Conservation (phyloP, 805 yeast species). For the Suhomyces faveliae region DNA sequence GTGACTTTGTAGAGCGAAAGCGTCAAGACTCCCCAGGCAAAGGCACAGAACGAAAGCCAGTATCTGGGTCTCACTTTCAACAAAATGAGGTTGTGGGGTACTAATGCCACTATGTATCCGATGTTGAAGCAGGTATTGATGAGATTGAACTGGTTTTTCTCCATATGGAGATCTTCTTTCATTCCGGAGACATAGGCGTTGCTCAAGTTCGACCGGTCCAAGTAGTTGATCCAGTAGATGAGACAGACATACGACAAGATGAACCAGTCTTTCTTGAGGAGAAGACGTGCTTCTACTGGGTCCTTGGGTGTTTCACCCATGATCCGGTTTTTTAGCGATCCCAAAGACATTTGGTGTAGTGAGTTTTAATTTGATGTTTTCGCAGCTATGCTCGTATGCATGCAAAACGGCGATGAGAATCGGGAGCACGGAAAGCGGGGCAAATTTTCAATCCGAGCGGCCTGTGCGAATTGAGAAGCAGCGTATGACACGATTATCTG, state of each 20-base stretch:
- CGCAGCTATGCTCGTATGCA: background rate
- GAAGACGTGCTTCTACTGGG: constrained; percentile 29
- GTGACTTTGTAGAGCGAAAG: constrained; percentile 50
- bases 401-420: background rate
- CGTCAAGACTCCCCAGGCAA: constrained; percentile 58
- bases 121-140: constrained; percentile 56
- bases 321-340: constrained; percentile 10
- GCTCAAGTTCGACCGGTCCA: constrained; percentile 55
- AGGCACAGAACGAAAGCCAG: constrained; percentile 54
- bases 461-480: background rate
- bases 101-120: constrained; percentile 60
- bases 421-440: background rate
- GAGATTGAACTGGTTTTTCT: constrained; percentile 49
- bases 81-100: constrained; percentile 58
- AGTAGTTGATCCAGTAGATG: constrained; percentile 50
- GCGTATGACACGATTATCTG: no score
- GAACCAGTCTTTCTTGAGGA: constrained; percentile 41
- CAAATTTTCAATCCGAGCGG: background rate
- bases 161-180: constrained; percentile 52
- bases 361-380: background rate
- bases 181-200: constrained; percentile 69
- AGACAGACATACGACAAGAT: constrained; percentile 42
- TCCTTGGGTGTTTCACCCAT: constrained; percentile 33
- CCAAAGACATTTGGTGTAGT: background rate
- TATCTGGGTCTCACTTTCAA: constrained; percentile 53